These are phyloP conservation scores for Suhomyces bolitotheri DNA, from an alignment of 1,139 yeast species.

Conservation along the genomic window DNA sequence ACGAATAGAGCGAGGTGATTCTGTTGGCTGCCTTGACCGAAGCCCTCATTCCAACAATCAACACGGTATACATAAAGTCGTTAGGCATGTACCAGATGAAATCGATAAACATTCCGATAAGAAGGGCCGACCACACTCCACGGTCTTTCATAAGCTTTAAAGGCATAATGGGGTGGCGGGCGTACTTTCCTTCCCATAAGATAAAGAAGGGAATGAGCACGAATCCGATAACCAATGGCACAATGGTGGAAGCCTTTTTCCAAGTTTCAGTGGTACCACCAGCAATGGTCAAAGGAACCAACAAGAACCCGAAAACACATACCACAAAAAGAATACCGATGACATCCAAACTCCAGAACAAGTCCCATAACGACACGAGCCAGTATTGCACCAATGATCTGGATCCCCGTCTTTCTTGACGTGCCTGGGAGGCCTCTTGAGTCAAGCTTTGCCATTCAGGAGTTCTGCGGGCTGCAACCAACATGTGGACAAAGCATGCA, in stretches of 20 bases:
- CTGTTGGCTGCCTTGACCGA: constrained; percentile 62
- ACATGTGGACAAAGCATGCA: constrained; percentile 56
- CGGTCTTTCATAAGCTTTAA: constrained; percentile 57
- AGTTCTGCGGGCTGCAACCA: constrained; percentile 49
- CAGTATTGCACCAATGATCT: constrained; percentile 1
- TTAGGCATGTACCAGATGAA: constrained; percentile 69
- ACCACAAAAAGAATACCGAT: constrained; percentile 53
- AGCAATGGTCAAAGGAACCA: constrained; percentile 54
- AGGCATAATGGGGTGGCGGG: constrained; percentile 62
- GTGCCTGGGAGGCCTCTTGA: constrained; percentile 20
- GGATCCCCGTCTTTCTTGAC: constrained; percentile 1
- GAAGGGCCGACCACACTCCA: constrained; percentile 56
- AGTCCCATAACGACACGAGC: constrained; percentile 14
- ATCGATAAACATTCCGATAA: constrained; percentile 54
- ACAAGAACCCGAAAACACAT: constrained; percentile 55
- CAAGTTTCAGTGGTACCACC: constrained; percentile 56
- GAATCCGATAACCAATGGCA: constrained; percentile 65
- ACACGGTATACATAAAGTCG: constrained; percentile 64
- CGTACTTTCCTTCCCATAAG: constrained; percentile 51
- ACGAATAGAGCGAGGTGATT: constrained; percentile 61
- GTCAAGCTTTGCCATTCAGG: constrained; percentile 40
- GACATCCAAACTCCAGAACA: constrained; percentile 55
- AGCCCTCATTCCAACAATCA: constrained; percentile 62
- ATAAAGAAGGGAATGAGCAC: constrained; percentile 54
- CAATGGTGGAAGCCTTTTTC: constrained; percentile 55